Conservation (phyloP, 1,139 yeast species). For the Candida freyschussii region DNA sequence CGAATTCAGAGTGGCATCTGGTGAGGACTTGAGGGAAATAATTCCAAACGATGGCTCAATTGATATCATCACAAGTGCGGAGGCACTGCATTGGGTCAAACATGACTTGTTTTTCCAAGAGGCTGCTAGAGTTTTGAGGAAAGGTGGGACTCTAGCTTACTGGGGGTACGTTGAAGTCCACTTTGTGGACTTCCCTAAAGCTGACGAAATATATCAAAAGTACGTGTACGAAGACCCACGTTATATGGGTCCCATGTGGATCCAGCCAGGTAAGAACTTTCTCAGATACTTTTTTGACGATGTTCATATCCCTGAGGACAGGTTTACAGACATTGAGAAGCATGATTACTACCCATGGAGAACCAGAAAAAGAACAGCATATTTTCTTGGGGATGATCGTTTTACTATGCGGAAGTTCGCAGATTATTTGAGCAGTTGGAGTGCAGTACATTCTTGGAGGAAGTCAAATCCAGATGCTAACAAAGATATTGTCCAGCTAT, state of each 20-base stretch:
- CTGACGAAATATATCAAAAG: slow-evolving; percentile 34
- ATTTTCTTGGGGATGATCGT: slow-evolving; percentile 37
- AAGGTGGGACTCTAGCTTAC: slow-evolving; percentile 62
- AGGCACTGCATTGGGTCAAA: slow-evolving; percentile 77
- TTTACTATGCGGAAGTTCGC: slow-evolving; percentile 41
- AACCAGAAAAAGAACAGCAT: slow-evolving; percentile 22
- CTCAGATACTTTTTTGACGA: slow-evolving; percentile 44
- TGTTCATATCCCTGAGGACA: slow-evolving; percentile 37
- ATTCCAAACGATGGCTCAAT: slow-evolving; percentile 33
- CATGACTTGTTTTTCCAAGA: slow-evolving; percentile 48
- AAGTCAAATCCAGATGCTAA: slow-evolving; percentile 29
- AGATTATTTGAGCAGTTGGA: slow-evolving; percentile 58
- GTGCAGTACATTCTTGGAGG: slow-evolving; percentile 69
- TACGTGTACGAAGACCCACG: slow-evolving; percentile 35
- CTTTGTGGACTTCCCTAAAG: slow-evolving; percentile 36
- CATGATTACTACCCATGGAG: slow-evolving; percentile 36
- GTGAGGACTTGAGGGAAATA: slow-evolving; percentile 25
- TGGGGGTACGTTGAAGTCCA: slow-evolving; percentile 80
- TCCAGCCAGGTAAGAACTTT: slow-evolving; percentile 59
- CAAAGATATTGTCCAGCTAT: slow-evolving; percentile 37
- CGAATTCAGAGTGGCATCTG: slow-evolving; percentile 25
- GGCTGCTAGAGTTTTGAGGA: slow-evolving; percentile 44
- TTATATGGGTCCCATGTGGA: slow-evolving; percentile 64
- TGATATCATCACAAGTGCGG: slow-evolving; percentile 69
- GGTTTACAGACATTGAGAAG: slow-evolving; percentile 38